Base-by-base conservation (phyloP, 2,329 filamentous ascomycete species). In the Xenosphaeropsis pyriputrescens region DNA sequence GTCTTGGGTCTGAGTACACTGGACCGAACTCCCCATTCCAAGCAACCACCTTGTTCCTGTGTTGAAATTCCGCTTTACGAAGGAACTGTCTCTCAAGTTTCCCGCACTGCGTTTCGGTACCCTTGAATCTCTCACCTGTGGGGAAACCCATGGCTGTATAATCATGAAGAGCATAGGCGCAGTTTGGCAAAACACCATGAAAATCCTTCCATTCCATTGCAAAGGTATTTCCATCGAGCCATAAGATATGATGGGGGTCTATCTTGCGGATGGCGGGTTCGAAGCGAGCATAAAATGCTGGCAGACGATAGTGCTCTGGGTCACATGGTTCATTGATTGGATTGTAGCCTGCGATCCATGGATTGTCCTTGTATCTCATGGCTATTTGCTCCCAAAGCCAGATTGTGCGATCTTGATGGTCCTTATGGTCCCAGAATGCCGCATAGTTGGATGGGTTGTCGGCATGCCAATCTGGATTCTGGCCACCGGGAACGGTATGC, bases 21-120 rank as follows among this genome's bases (percentile, higher is more conserved):
- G 57, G 57, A 0, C 60, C 67, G 38, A 65, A 71, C 42, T 70
- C 67, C n/a, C 66, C 66, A 41, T 70, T 70, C 66, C 65, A 70
- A 39, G 65, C 60, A 1, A 64, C 58, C 1, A 58, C 57, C 11
- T 56, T 51, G 32, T 62, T 51, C 18, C 53, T 43, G 6, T 49
- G 50, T 58, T 67, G 67, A 45, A 65, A 67, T n/a, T 62, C 55
- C 1, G 58, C 58, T 49, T 70, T 69, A 11, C 65, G 57, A 12
- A 62, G 47, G 43, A 63, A 68, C 29, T 60, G 56, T 2, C 48
- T 51, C 41, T 63, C 57, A 4, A 67, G 51, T 8, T 50, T 53
- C 7, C 50, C 39, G 15, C 63, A 60, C 41, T 67, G 62, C 14
- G 59, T 58, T 0, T 43, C 35, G 0, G 57, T 63, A 2, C 60